These are phyloP conservation scores for Tolypocladium capitatum DNA, from an alignment of 2,329 filamentous ascomycete genomes.

Conservation along the genomic window DNA sequence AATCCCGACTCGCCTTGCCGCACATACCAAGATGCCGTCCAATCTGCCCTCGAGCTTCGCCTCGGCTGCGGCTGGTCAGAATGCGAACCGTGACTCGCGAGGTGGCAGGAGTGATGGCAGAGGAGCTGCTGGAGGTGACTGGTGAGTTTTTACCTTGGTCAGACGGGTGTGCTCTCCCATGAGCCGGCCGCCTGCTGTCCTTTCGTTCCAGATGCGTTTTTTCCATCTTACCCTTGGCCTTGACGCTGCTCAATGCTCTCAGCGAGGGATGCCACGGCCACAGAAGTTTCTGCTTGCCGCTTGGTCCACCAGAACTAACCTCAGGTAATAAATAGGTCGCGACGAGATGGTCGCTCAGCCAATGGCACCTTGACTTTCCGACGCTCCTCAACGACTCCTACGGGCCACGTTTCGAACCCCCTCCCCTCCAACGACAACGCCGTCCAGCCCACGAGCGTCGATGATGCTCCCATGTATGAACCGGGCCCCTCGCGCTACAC, in stretches of 20 bases:
- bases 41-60: constrained; percentile 74
- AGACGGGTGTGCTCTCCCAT: neutral
- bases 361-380: constrained; percentile 55
- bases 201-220: neutral
- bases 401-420: constrained; percentile 26
- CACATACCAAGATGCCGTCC: constrained; percentile 52
- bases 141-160: constrained; percentile 38
- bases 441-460: constrained; percentile 22
- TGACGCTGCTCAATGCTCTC: neutral
- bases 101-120: constrained; percentile 45
- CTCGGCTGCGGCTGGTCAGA: constrained; percentile 68
- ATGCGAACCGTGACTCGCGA: constrained; percentile 45
- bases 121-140: constrained; percentile 51
- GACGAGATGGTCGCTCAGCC: constrained; percentile 41
- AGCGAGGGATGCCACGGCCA: neutral
- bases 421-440: constrained; percentile 22
- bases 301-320: neutral
- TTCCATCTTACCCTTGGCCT: constrained; percentile 4
- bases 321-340: constrained; percentile 34
- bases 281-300: neutral
- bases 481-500: constrained; percentile 50
- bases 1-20: too few relatives aligned
- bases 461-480: constrained; percentile 19
- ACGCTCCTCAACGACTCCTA: constrained; percentile 46
- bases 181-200: neutral